Evolutionary conservation across 257 asterid genomes (phyloP), one percentile per base, ranked within the genome.

Genomic region (Linaria vulgaris): DNA sequence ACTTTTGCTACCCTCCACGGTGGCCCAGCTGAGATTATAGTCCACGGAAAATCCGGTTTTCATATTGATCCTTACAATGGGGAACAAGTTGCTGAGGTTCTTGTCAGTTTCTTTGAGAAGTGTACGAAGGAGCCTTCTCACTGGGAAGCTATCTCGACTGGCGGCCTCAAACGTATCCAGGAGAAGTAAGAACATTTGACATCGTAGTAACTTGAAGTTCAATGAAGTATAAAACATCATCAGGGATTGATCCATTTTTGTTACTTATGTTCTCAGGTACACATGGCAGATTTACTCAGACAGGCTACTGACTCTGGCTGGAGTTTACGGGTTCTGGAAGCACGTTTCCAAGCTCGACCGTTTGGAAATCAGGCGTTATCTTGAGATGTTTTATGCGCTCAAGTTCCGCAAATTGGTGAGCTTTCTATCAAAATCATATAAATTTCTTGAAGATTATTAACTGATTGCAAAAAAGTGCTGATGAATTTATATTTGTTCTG

Each of bases 281-380:
- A 92, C 97, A 24, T 92, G 97, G 98, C 88, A 87, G 74, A 92
- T 89, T 61, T 89, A 92, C 71, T 92, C 99, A 0, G 84, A 81
- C 45, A 76, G 97, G 79, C 43, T 92, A 38, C 55, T 92, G 90
- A 92, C 94, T 0, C 38, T 92, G 71, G 96, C 99, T 6, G 96
- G 95, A 10, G 96, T 92, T 34, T 92, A 92, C 44, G 99, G 97
- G 17, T 92, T 92, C 78, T 89, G 95, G 97, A 92, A 89, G 27
- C 62, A 87, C 41, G 94, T 89, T 19, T 89, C 96, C 16, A 87
- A 92, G 74, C 88, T 87, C 3, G 96, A 92, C 71, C 92, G 96
- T 56, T 86, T 69, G 37, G 96, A 85, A 82, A 89, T 83, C 25
- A 78, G 95, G 25, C 89, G 97, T 4, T 91, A 88, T 67, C 92